Conservation (phyloP, 257 asterid species). For the Solanum corneliomulleri region DNA sequence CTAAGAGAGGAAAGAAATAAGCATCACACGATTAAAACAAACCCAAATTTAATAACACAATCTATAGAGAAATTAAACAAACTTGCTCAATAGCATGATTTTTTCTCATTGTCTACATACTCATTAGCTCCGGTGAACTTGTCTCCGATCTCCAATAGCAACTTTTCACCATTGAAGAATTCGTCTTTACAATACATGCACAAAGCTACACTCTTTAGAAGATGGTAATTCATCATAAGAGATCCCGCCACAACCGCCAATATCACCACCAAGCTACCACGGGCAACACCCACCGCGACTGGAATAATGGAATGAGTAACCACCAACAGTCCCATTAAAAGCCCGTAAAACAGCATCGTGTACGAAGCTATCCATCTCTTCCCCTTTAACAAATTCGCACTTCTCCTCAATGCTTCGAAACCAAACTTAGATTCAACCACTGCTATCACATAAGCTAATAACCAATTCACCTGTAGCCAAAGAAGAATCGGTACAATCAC, state of each 20-base stretch:
- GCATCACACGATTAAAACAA: not conserved
- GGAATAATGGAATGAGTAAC: conserved; percentile 3
- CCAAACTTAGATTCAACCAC: conserved; percentile 1
- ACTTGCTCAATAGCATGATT: not conserved
- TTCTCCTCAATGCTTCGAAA: not conserved
- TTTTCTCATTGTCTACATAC: not conserved
- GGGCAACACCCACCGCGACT: conserved; percentile 1
- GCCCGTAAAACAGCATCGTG: conserved; percentile 3
- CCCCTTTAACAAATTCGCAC: conserved; percentile 2
- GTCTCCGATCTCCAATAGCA: not conserved
- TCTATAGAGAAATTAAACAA: not conserved
- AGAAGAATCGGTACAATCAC: not conserved
- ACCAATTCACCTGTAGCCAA: conserved; percentile 2
- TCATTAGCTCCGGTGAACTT: not conserved
- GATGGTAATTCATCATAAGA: not conserved
- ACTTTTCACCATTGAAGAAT: not conserved
- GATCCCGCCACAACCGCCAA: conserved; percentile 12
- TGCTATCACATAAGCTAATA: not conserved
- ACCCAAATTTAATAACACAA: not conserved
- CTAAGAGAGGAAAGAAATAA: not conserved
- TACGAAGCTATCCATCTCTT: not conserved
- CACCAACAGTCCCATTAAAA: not conserved
- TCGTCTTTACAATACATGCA: conserved; percentile 44
- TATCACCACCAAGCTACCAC: conserved; percentile 33
- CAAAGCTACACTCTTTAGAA: conserved; percentile 6